A percentile compares a stretch with the other conserved stretches of the same genome.
Evolutionary conservation across 2,329 filamentous ascomycete species (phyloP).

Genomic region (Juglanconis oblonga): DNA sequence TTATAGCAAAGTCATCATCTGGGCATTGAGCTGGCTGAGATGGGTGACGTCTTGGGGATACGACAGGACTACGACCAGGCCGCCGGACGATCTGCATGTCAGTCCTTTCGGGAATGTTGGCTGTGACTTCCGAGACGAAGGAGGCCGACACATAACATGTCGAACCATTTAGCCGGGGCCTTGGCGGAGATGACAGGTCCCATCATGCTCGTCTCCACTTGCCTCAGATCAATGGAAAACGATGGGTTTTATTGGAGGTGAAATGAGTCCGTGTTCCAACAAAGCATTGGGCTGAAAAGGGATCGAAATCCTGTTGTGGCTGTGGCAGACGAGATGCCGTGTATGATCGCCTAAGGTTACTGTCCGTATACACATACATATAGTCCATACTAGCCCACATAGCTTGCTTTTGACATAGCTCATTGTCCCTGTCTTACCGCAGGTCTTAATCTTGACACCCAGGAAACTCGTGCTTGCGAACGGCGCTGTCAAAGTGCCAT

Average conservation of each 20-base stretch:
- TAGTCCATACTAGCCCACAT: neutral
- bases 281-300: neutral
- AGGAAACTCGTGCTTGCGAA: too few relatives aligned
- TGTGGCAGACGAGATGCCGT: neutral
- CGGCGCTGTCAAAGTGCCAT: too few relatives aligned
- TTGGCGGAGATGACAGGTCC: neutral
- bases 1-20: conserved; percentile 4
- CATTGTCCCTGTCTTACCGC: too few relatives aligned
- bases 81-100: neutral
- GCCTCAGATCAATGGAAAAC: neutral
- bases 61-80: neutral
- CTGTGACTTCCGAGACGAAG: neutral
- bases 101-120: neutral
- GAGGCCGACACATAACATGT: neutral
- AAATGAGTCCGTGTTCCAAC: neutral
- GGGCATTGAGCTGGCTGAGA: neutral
- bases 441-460: too few relatives aligned
- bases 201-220: neutral
- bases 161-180: neutral
- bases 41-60: too few relatives aligned
- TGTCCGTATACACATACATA: neutral
- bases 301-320: neutral
- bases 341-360: too few relatives aligned
- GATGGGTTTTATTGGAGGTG: too few relatives aligned
- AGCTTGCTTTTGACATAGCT: neutral